Evolutionary conservation across 106 monocot genomes (phyloP), one percentile per base, ranked within the genome.

Genomic region (Dioscorea alata): DNA sequence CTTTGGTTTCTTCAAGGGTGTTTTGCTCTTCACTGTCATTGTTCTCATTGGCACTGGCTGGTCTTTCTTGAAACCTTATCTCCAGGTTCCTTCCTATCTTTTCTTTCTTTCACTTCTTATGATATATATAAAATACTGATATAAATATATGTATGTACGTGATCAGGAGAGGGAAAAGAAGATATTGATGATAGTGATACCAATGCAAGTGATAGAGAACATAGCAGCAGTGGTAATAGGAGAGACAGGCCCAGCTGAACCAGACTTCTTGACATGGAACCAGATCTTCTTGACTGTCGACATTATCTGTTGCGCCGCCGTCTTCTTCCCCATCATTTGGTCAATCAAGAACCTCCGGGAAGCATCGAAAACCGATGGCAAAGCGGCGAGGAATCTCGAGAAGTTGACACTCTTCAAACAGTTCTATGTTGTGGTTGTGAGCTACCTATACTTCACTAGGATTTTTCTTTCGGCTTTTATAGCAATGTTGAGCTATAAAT

Each of bases 21-120:
- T 87, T 16, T 49, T 79, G 15, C 69, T 87, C 18, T 83, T 87
- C 78, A 83, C 87, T 10, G 82, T 87, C 50, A 83, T 79, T 49
- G 83, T 77, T 31, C 80, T 80, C 63, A 72, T 87, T 17, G 83
- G 80, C 34, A 87, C 86, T 19, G 76, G 83, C 28, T 87, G 86
- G 86, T 83, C 80, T 12, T 83, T 87, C 69, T 25, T 87, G 22
- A 87, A 87, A 52, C 80, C 86, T 0, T 87, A 73, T 65, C 69
- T 84, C 12, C 83, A 84, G 72, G 83, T 72, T 19, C 20, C 0
- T 12, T 6, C 8, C 33, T 17, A 61, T 17, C 28, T 13, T 50
- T 69, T 34, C 28, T 28, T 28, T 28, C 2, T 28, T 28, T 28
- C 28, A 28, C 28, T 28, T 28, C 28, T 28, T 28, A 28, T 28